These are phyloP conservation scores for Aspergillus viridinutans DNA, from an alignment of 2,329 filamentous ascomycete species.

Conservation along the genomic window DNA sequence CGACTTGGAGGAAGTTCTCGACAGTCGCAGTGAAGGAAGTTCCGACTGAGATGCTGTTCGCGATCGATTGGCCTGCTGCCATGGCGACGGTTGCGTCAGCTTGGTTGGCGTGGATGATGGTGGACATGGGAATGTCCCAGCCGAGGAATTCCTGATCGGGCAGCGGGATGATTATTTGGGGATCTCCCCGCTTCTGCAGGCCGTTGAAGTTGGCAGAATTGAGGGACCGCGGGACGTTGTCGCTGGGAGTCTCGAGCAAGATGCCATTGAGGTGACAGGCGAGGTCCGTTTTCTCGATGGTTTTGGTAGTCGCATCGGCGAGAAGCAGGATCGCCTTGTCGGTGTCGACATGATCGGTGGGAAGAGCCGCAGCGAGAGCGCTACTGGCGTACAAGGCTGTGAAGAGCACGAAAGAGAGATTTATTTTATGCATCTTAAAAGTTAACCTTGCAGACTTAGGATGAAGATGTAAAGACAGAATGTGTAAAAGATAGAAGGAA, in stretches of 20 bases:
- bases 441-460: too few relatives aligned
- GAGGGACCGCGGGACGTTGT: slow-evolving; percentile 2
- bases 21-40: slow-evolving; percentile 3
- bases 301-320: slow-evolving; percentile 7
- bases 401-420: not conserved
- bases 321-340: slow-evolving; percentile 9
- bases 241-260: not conserved
- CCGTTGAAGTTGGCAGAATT: not conserved
- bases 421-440: not conserved
- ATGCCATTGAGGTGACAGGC: slow-evolving; percentile 4
- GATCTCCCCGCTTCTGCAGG: slow-evolving; percentile 3
- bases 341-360: not conserved
- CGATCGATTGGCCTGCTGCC: slow-evolving; percentile 8
- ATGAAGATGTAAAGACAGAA: too few relatives aligned
- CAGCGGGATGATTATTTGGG: slow-evolving; percentile 12
- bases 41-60: slow-evolving; percentile 12
- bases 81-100: slow-evolving; percentile 12
- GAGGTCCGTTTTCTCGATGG: slow-evolving; percentile 11
- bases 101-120: slow-evolving; percentile 13
- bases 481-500: too few relatives aligned
- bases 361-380: not conserved
- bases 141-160: slow-evolving; percentile 15
- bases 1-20: slow-evolving; percentile 7
- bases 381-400: too few relatives aligned
- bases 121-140: slow-evolving; percentile 17